Conservation (phyloP, 1,284 basidiomycete genomes). For the Exobasidium rhododendri region DNA sequence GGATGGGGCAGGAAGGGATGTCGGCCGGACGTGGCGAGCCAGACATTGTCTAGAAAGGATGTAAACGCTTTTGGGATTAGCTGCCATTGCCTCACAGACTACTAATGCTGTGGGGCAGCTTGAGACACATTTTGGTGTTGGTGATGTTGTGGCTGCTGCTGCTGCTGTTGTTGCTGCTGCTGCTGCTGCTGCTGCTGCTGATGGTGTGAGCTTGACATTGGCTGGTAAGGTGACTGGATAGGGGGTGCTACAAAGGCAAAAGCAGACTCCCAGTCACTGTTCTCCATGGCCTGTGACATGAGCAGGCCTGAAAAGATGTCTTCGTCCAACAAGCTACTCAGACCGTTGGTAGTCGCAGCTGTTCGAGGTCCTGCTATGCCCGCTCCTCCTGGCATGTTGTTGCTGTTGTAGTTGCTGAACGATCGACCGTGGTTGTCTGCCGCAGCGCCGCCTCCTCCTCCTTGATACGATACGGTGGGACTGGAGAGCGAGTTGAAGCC, state of each 20-base stretch:
- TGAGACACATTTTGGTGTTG: no score
- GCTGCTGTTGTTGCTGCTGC: neutral
- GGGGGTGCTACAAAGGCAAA: slow-evolving; percentile 11
- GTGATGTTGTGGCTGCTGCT: neutral
- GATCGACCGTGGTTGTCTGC: neutral
- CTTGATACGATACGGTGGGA: neutral
- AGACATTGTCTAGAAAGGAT: no score
- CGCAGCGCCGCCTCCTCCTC: neutral
- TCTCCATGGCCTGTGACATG: slow-evolving; percentile 5
- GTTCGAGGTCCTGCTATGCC: neutral
- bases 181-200: slow-evolving; percentile 1
- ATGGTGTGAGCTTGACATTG: neutral
- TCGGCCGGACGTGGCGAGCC: no score
- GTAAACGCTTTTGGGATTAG: no score
- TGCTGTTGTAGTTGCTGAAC: neutral
- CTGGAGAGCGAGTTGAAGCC: neutral
- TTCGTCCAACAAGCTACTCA: slow-evolving; percentile 10
- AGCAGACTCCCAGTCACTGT: slow-evolving; percentile 12
- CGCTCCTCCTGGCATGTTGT: neutral
- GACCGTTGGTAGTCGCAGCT: slow-evolving; percentile 5
- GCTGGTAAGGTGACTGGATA: neutral
- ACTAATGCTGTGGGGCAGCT: no score
- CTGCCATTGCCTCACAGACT: no score
- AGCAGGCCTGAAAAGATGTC: slow-evolving; percentile 12
- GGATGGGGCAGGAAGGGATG: no score